Evolutionary conservation across 176 grass and related monocot genomes (phyloP).

Genomic region (Cenchrus americanus): DNA sequence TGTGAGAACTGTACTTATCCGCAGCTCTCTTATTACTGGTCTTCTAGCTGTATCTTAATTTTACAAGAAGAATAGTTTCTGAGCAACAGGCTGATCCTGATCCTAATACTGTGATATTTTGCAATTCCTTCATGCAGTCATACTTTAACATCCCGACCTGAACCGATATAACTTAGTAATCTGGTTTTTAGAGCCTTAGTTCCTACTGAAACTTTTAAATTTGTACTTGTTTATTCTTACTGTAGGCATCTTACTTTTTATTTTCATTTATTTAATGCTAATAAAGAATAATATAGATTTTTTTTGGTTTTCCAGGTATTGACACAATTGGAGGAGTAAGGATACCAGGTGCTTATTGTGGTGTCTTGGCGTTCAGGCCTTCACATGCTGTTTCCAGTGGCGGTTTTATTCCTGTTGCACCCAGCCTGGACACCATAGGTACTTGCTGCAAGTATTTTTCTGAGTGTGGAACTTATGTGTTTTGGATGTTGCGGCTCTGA

Average conservation of each 20-base stretch:
- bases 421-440: slow-evolving; percentile 95
- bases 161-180: not conserved
- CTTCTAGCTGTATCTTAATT: not conserved
- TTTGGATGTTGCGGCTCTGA: not conserved
- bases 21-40: not conserved
- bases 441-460: slow-evolving; percentile 28
- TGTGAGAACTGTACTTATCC: not conserved
- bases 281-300: slow-evolving; percentile 6
- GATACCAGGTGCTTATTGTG: slow-evolving; percentile 89
- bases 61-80: not conserved
- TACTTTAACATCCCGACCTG: not conserved
- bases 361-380: slow-evolving; percentile 80
- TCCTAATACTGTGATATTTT: not conserved
- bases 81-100: not conserved
- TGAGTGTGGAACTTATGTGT: not conserved
- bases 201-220: not conserved
- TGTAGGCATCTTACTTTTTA: not conserved
- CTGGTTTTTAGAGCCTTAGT: not conserved
- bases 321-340: slow-evolving; percentile 93
- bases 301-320: slow-evolving; percentile 58
- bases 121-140: not conserved
- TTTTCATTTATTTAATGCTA: slow-evolving; percentile 11
- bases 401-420: slow-evolving; percentile 87
- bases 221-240: slow-evolving; percentile 12
- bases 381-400: slow-evolving; percentile 75